These are phyloP conservation scores for Flaveria floridana DNA, from an alignment of 140 eudicot species.

Conservation along the genomic window DNA sequence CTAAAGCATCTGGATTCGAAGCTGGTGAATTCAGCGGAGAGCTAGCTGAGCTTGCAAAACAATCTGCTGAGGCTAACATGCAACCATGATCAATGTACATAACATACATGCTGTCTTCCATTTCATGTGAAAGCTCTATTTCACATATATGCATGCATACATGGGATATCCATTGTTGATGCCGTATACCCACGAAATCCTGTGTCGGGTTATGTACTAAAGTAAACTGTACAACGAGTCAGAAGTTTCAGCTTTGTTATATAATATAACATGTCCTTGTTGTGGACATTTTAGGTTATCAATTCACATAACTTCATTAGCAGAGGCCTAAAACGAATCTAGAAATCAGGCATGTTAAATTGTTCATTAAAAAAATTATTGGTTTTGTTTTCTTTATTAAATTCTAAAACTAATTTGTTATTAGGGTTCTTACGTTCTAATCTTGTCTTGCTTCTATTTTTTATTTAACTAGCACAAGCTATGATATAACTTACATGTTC, in stretches of 20 bases:
- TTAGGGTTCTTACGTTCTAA: no score
- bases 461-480: no score
- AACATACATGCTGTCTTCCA: conserved; percentile 1
- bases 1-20: conserved; percentile 60
- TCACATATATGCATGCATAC: conserved; percentile 7
- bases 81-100: conserved; percentile 34
- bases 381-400: no score
- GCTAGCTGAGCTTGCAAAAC: conserved; percentile 60
- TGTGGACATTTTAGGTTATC: not conserved
- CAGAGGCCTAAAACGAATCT: not conserved
- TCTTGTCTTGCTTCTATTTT: no score
- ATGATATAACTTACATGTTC: no score
- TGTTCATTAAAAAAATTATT: no score
- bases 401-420: not conserved
- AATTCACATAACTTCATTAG: not conserved
- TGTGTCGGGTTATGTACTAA: conserved; percentile 2
- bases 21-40: conserved; percentile 43
- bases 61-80: conserved; percentile 45
- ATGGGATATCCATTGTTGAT: conserved; percentile 7
- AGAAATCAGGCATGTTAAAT: no score
- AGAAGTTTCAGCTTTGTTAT: conserved; percentile 1
- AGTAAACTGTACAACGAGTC: not conserved
- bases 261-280: conserved; percentile 9
- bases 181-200: not conserved
- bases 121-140: conserved; percentile 22